A percentile compares a stretch with the other conserved stretches of the same genome.
phyloP scores from a whole-genome alignment of 1,284 basidiomycete genomes.

The Mycosarcoma mackinlayi region DNA sequence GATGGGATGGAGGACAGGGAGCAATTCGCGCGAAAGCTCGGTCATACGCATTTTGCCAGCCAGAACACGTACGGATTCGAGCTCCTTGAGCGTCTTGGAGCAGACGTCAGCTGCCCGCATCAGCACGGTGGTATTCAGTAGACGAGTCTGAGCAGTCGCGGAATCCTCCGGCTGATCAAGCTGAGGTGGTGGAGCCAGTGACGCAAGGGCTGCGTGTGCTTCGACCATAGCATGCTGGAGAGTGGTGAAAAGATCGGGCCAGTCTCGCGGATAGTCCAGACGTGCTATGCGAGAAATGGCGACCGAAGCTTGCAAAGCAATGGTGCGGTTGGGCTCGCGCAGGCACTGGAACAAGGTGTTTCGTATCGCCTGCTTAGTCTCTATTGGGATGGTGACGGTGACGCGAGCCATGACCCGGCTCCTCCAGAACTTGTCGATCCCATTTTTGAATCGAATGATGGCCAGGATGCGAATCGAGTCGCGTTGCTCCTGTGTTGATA shows the following conservation, averaged over 20 bases:
- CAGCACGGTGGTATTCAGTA: conserved; percentile 48
- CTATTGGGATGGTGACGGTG: conserved; percentile 53
- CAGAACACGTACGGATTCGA: conserved; percentile 60
- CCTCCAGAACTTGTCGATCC: conserved; percentile 65
- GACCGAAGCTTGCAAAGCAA: conserved; percentile 62
- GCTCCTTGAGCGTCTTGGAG: conserved; percentile 62
- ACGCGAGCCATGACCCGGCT: conserved; percentile 55
- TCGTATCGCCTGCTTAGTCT: conserved; percentile 58
- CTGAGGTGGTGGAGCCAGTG: conserved; percentile 35
- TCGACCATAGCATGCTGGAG: conserved; percentile 58
- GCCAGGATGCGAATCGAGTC: conserved; percentile 54
- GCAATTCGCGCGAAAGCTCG: conserved; percentile 59
- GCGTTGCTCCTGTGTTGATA: conserved; percentile 19
- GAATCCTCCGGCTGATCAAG: conserved; percentile 27
- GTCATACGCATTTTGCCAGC: conserved; percentile 67
- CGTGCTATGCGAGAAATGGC: conserved; percentile 62
- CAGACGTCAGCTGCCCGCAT: conserved; percentile 61
- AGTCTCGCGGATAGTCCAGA: conserved; percentile 62
- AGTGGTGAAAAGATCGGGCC: conserved; percentile 60
- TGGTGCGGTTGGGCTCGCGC: conserved; percentile 57
- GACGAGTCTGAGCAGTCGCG: conserved; percentile 16
- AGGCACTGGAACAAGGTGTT: conserved; percentile 54
- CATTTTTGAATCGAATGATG: conserved; percentile 68
- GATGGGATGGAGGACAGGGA: conserved; percentile 61
- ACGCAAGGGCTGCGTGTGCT: conserved; percentile 41